Conservation (phyloP, 2,329 filamentous ascomycete species). For the Lasiodiplodia gonubiensis region DNA sequence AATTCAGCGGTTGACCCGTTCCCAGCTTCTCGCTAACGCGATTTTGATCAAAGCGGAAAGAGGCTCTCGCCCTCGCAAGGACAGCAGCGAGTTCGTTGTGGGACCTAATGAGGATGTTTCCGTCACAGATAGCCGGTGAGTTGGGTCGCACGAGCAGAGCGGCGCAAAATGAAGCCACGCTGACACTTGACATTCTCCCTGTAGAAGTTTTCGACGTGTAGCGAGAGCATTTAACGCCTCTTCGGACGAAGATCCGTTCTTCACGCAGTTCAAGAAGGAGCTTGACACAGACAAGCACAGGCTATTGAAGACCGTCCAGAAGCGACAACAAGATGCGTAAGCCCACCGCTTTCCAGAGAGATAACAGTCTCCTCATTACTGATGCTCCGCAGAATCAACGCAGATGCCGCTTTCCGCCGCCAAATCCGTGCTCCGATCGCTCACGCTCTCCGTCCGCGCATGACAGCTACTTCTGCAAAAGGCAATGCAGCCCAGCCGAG, state of each 20-base stretch:
- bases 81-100: constrained; percentile 21
- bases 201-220: constrained; percentile 35
- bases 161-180: background rate
- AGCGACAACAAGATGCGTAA: constrained; percentile 15
- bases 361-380: background rate
- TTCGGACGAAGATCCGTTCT: constrained; percentile 3
- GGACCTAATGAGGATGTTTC: constrained; percentile 25
- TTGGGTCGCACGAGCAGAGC: background rate
- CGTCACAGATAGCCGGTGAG: constrained; percentile 38
- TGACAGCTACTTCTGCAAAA: background rate
- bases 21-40: background rate
- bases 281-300: background rate
- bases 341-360: background rate
- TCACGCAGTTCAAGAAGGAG: background rate
- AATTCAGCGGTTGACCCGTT: background rate
- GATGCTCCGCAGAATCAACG: background rate
- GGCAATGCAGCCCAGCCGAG: background rate
- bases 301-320: background rate
- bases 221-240: background rate
- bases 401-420: background rate
- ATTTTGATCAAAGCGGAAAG: background rate
- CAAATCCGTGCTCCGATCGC: constrained; percentile 2
- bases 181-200: background rate
- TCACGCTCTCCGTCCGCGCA: background rate
- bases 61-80: background rate